These are phyloP conservation scores for Paramecium biaurelia DNA, from an alignment of 73 alveolate species.

Conservation along the genomic window DNA sequence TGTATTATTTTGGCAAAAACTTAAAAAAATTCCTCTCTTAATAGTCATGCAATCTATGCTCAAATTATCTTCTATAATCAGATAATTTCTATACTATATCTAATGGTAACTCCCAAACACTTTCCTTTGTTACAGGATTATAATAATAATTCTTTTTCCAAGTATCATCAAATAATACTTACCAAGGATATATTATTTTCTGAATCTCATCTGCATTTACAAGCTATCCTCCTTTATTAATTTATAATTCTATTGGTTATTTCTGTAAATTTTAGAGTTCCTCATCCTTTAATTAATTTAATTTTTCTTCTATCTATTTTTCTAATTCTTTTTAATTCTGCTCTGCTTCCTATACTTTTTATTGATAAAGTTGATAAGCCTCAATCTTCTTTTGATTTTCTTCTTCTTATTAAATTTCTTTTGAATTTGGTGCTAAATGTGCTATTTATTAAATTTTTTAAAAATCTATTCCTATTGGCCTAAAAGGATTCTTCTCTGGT, in stretches of 20 bases:
- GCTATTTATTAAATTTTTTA: neutral
- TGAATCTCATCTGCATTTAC: constrained; percentile 38
- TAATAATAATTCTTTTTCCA: constrained; percentile 81
- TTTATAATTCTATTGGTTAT: neutral
- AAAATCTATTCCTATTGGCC: constrained; percentile 38
- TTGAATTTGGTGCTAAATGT: neutral
- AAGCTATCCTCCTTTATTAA: neutral
- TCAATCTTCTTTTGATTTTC: constrained; percentile 28
- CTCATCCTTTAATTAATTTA: neutral
- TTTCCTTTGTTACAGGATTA: constrained; percentile 89
- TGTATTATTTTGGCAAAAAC: constrained; percentile 60
- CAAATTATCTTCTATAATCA: constrained; percentile 39
- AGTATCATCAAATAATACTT: constrained; percentile 73
- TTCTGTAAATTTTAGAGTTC: neutral
- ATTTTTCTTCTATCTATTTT: constrained; percentile 8
- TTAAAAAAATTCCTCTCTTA: constrained; percentile 62
- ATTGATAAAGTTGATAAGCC: constrained; percentile 12
- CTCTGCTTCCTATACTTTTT: neutral
- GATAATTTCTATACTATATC: neutral
- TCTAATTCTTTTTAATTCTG: neutral
- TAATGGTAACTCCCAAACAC: constrained; percentile 93
- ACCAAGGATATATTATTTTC: constrained; percentile 52
- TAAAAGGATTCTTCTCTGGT: constrained; percentile 38
- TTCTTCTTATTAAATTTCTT: neutral
- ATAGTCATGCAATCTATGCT: constrained; percentile 26